Conservation (phyloP, 139 green algal genomes). For the Coelastrella sp. region DNA sequence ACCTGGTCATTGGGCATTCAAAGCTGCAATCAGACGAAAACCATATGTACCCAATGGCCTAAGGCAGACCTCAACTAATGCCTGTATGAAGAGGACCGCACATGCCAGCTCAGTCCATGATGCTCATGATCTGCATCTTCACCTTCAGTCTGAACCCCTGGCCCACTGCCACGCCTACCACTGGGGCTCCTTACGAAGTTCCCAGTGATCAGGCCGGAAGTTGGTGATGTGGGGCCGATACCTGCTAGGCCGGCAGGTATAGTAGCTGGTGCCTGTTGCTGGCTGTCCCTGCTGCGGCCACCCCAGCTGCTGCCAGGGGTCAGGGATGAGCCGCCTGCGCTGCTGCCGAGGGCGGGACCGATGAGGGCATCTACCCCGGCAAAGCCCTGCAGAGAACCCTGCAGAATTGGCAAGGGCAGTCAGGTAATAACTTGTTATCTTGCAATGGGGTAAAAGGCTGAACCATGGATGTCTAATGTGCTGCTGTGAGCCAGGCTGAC, state of each 20-base stretch:
- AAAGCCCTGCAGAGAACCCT: slow-evolving; percentile 37
- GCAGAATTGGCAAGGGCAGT: neutral
- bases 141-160: neutral
- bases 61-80: neutral
- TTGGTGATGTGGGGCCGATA: neutral
- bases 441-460: no score
- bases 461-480: no score
- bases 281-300: neutral
- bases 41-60: no score
- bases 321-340: neutral
- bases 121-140: neutral
- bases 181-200: neutral
- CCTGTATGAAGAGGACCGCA: neutral
- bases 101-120: slow-evolving; percentile 23
- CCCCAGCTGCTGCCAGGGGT: neutral
- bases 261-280: no score
- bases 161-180: neutral
- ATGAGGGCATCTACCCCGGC: slow-evolving; percentile 7
- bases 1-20: no score
- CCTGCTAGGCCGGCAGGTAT: no score
- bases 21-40: no score
- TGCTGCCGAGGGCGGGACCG: neutral
- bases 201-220: neutral
- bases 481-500: no score
- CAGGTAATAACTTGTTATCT: neutral